A percentile compares a stretch with the other conserved stretches of the same genome.
Evolutionary conservation across 1,139 yeast genomes (phyloP).

Genomic region (Magnusiomyces sp.): DNA sequence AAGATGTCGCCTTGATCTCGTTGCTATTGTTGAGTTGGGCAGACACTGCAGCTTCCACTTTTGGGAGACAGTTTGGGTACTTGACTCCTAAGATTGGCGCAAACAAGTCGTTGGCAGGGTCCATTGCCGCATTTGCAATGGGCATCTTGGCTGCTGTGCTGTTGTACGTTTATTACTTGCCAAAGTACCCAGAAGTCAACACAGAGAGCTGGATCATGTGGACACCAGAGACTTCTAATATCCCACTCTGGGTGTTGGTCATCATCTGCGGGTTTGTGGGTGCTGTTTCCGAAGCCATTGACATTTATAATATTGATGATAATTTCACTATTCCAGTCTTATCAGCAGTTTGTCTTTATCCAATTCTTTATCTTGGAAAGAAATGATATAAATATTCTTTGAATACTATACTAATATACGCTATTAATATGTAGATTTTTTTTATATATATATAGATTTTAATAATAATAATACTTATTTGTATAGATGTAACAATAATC

Average conservation of each 20-base stretch:
- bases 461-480: too few species aligned
- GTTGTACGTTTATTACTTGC: constrained; percentile 66
- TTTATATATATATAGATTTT: not conserved
- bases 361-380: not conserved
- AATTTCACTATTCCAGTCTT: constrained; percentile 88
- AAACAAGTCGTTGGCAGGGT: constrained; percentile 76
- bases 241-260: constrained; percentile 47
- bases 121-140: constrained; percentile 70
- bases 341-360: constrained; percentile 41
- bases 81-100: constrained; percentile 69
- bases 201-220: constrained; percentile 51
- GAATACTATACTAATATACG: not conserved
- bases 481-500: too few species aligned
- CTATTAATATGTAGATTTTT: not conserved
- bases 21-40: constrained; percentile 87
- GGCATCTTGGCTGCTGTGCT: constrained; percentile 60
- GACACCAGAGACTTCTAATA: constrained; percentile 49
- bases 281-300: constrained; percentile 76
- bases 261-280: constrained; percentile 71
- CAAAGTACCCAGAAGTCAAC: constrained; percentile 43
- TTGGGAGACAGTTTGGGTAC: constrained; percentile 79
- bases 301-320: constrained; percentile 71
- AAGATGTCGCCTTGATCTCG: constrained; percentile 72
- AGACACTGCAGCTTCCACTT: constrained; percentile 92
- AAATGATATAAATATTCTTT: not conserved